Evolutionary conservation across 805 yeast species (phyloP).

Genomic region (Priceomyces castillae): DNA sequence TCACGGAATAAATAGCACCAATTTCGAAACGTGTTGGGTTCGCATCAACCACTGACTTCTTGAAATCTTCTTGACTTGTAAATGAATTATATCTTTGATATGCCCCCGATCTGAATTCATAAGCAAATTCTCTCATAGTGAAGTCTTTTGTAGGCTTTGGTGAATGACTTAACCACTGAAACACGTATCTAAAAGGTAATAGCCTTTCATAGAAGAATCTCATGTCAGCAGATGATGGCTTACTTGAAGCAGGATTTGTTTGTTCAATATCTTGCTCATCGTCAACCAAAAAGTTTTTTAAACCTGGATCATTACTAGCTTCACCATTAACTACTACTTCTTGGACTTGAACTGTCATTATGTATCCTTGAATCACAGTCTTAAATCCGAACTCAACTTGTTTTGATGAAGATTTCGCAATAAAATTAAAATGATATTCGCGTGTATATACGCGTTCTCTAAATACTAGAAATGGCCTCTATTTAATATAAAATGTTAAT

Average conservation of each 20-base stretch:
- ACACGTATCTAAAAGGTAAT: slow-evolving; percentile 76
- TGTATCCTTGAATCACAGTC: too few species aligned
- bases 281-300: slow-evolving; percentile 5
- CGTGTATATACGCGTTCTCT: slow-evolving; percentile 1
- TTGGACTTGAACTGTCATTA: slow-evolving; percentile 6
- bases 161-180: slow-evolving; percentile 87
- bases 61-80: slow-evolving; percentile 64
- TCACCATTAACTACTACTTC: background rate
- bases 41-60: slow-evolving; percentile 65
- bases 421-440: background rate
- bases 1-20: slow-evolving; percentile 86
- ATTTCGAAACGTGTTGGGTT: slow-evolving; percentile 91
- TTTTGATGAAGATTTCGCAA: background rate
- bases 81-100: slow-evolving; percentile 88
- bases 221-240: slow-evolving; percentile 62
- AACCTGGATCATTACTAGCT: background rate
- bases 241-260: slow-evolving; percentile 6
- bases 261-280: background rate
- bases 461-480: too few species aligned
- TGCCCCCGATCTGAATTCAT: slow-evolving; percentile 82
- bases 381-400: too few species aligned
- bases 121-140: slow-evolving; percentile 89
- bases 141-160: slow-evolving; percentile 73
- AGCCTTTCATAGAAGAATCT: slow-evolving; percentile 63
- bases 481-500: background rate